Evolutionary conservation across 176 grass and related monocot species (phyloP).

Genomic region (Lolium rigidum): DNA sequence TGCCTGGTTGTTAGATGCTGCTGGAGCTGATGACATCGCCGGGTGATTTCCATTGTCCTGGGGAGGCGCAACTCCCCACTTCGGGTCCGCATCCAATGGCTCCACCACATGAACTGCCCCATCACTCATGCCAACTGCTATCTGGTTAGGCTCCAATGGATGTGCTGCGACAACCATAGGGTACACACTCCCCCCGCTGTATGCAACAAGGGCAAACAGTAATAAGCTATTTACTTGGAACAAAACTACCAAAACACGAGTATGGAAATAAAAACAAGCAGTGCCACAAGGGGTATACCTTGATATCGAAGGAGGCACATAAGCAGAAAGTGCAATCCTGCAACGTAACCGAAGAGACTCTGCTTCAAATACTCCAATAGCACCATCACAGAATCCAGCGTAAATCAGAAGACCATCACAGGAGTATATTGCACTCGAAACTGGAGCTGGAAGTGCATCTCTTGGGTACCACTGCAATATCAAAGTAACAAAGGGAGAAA

Average conservation of each 20-base stretch:
- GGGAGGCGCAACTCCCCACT: constrained; percentile 73
- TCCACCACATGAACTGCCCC: constrained; percentile 91
- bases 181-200: constrained; percentile 63
- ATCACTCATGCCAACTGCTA: constrained; percentile 92
- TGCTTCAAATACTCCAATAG: constrained; percentile 96
- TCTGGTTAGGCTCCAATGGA: constrained; percentile 92
- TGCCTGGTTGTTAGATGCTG: constrained; percentile 62
- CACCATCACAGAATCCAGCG: constrained; percentile 86
- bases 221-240: constrained; percentile 7
- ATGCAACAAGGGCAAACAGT: constrained; percentile 20
- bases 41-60: constrained; percentile 83
- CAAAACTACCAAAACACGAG: background rate
- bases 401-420: constrained; percentile 86
- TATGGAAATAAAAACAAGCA: background rate
- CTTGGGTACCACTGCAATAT: constrained; percentile 80
- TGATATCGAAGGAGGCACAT: constrained; percentile 81
- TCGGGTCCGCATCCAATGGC: constrained; percentile 75
- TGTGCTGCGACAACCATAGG: constrained; percentile 92
- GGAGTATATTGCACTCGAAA: constrained; percentile 97
- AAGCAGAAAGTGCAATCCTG: constrained; percentile 81
- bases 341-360: constrained; percentile 81
- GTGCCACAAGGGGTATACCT: constrained; percentile 46
- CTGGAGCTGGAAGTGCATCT: constrained; percentile 81
- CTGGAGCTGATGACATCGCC: constrained; percentile 52
- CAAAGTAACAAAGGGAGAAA: constrained; percentile 3